These are phyloP conservation scores for Septoria linicola DNA, from an alignment of 2,329 filamentous ascomycete genomes.

Conservation along the genomic window DNA sequence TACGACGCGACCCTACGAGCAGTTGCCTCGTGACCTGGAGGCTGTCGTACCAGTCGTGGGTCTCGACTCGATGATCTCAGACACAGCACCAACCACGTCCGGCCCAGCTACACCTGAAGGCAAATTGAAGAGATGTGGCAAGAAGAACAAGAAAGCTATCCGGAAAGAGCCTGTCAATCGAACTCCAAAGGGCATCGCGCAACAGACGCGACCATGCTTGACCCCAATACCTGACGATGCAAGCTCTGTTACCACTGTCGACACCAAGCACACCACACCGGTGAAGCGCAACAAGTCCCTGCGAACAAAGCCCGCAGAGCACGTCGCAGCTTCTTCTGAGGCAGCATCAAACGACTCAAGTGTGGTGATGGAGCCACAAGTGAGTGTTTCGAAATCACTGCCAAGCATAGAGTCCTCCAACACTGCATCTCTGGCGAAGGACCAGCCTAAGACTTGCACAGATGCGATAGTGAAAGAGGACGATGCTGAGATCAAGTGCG, in stretches of 20 bases:
- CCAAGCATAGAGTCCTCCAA: no score
- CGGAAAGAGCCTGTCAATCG: constrained; percentile 5
- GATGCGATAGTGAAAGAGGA: neutral
- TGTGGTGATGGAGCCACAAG: neutral
- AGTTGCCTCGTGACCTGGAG: neutral
- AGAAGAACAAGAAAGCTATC: constrained; percentile 21
- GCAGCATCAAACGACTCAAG: neutral
- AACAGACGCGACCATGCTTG: neutral
- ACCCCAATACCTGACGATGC: constrained; percentile 2
- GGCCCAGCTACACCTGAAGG: constrained; percentile 24
- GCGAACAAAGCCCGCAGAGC: neutral
- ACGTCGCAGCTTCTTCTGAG: neutral
- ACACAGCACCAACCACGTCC: constrained; percentile 25
- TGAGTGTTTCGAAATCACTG: neutral
- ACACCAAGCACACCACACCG: constrained; percentile 2
- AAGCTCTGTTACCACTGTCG: constrained; percentile 7
- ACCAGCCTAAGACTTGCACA: neutral
- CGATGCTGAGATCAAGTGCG: constrained; percentile 13
- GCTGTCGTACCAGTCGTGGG: no score
- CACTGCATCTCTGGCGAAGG: constrained; percentile 10
- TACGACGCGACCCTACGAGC: neutral
- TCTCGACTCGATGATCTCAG: constrained; percentile 8
- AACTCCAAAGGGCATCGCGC: constrained; percentile 10
- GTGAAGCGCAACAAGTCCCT: constrained; percentile 10
- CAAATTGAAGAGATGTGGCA: constrained; percentile 17